These are phyloP conservation scores for Macrophomina tecta DNA, from an alignment of 2,329 filamentous ascomycete species.

Conservation along the genomic window DNA sequence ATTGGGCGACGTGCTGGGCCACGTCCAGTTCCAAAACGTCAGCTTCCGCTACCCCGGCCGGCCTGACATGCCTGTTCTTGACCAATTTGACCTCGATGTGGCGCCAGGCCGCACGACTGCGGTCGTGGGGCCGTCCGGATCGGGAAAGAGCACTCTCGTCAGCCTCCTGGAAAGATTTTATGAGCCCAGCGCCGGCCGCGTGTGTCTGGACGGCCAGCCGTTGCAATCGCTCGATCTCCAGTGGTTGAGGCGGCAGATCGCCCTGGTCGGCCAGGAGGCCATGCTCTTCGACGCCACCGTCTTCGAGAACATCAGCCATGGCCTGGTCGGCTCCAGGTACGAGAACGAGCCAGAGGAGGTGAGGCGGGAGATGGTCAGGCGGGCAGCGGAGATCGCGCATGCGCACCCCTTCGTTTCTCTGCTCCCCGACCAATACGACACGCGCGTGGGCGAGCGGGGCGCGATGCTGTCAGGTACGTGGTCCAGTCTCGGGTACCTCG, in stretches of 20 bases:
- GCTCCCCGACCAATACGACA: constrained; percentile 89
- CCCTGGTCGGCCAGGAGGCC: constrained; percentile 91
- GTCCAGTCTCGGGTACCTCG: background rate
- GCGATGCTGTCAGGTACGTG: constrained; percentile 72
- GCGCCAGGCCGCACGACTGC: constrained; percentile 92
- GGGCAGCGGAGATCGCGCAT: constrained; percentile 88
- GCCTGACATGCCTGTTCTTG: constrained; percentile 87
- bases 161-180: constrained; percentile 95
- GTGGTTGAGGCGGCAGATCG: constrained; percentile 91
- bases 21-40: constrained; percentile 78
- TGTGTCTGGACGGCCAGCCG: constrained; percentile 83
- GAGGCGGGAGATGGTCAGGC: constrained; percentile 68
- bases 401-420: constrained; percentile 87
- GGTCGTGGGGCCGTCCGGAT: constrained; percentile 90
- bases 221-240: constrained; percentile 81
- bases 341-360: constrained; percentile 58
- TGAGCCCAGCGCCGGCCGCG: constrained; percentile 78
- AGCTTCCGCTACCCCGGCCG: constrained; percentile 95
- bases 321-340: constrained; percentile 81
- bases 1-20: background rate
- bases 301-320: constrained; percentile 86
- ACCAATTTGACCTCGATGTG: constrained; percentile 78
- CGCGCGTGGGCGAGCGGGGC: constrained; percentile 92
- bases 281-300: constrained; percentile 90
- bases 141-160: constrained; percentile 93